Conservation (phyloP, 2,329 filamentous ascomycete genomes). For the Ophiostoma ips region DNA sequence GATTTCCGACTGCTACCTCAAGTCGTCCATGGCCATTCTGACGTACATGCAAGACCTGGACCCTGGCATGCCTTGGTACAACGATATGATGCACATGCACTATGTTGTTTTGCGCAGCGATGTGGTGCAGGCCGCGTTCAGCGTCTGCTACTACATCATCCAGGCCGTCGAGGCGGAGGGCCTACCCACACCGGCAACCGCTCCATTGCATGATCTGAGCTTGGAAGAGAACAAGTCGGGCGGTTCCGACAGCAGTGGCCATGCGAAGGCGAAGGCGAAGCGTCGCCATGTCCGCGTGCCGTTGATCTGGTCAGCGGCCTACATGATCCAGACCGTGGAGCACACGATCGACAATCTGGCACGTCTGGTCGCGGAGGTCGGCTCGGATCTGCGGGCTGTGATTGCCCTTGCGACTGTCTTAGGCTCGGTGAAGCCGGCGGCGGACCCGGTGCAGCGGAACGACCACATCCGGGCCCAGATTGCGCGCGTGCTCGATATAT, state of each 20-base stretch:
- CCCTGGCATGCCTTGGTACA: slow-evolving; percentile 30
- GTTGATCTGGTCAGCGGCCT: slow-evolving; percentile 13
- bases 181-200: neutral
- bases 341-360: slow-evolving; percentile 14
- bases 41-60: slow-evolving; percentile 42
- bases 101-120: slow-evolving; percentile 39
- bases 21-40: slow-evolving; percentile 41
- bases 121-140: slow-evolving; percentile 40
- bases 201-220: neutral
- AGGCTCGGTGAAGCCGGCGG: slow-evolving; percentile 15
- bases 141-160: slow-evolving; percentile 41
- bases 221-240: neutral
- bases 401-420: slow-evolving; percentile 15
- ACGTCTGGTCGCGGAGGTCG: slow-evolving; percentile 12
- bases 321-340: slow-evolving; percentile 15
- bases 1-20: slow-evolving; percentile 37
- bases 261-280: neutral
- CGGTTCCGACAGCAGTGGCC: neutral
- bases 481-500: slow-evolving; percentile 12
- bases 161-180: slow-evolving; percentile 16
- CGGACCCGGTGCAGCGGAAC: slow-evolving; percentile 7
- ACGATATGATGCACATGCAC: slow-evolving; percentile 37
- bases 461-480: slow-evolving; percentile 13
- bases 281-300: neutral
- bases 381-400: slow-evolving; percentile 15